Percentiles rank a stretch among this genome's conserved stretches.
Conservation (phyloP, 495 filamentous ascomycete species). For the Penicillium pulvis region DNA sequence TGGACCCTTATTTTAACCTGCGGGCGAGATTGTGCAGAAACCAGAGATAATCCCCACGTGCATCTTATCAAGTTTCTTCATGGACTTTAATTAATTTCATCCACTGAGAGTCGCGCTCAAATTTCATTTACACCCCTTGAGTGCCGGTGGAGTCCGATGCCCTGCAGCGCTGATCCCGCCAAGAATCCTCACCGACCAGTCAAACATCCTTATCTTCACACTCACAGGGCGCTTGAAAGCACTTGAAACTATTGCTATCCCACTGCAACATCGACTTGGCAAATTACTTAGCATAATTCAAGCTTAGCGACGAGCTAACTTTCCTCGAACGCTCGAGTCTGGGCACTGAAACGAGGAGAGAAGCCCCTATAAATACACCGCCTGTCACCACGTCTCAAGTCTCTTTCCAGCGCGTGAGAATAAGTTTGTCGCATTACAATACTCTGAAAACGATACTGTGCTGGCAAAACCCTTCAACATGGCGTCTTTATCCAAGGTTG, state of each 20-base stretch:
- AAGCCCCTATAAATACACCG: not conserved
- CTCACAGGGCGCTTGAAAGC: not conserved
- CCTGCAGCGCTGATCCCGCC: not conserved
- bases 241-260: not conserved
- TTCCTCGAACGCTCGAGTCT: too few relatives aligned
- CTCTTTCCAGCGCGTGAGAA: not conserved
- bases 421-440: not conserved
- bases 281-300: not conserved
- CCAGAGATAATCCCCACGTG: not conserved
- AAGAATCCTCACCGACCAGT: not conserved
- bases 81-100: not conserved
- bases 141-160: not conserved
- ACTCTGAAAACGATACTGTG: not conserved
- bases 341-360: not conserved
- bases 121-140: not conserved
- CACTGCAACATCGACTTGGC: not conserved
- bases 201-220: not conserved
- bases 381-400: not conserved
- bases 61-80: not conserved
- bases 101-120: not conserved
- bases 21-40: conserved; percentile 1
- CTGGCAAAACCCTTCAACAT: not conserved
- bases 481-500: conserved; percentile 1
- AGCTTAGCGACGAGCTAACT: not conserved
- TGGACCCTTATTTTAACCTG: not conserved